These are phyloP conservation scores for Silene conica DNA, from an alignment of 148 eudicot genomes.

Conservation along the genomic window DNA sequence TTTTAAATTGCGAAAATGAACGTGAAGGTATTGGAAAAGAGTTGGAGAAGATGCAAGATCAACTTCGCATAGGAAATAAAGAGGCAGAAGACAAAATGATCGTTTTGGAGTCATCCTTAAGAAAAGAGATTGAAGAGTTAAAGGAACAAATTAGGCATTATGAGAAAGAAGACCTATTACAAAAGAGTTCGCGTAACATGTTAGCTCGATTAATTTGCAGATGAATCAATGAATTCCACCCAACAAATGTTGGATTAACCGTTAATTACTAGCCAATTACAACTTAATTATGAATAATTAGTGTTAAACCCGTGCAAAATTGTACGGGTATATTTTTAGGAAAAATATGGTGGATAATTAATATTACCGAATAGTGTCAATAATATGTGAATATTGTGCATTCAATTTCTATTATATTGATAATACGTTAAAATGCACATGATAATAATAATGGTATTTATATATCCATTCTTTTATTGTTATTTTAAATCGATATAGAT, in stretches of 20 bases:
- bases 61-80: background rate
- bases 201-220: background rate
- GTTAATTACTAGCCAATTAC: no score
- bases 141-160: constrained; percentile 6
- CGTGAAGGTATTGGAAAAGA: background rate
- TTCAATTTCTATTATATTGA: no score
- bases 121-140: constrained; percentile 8
- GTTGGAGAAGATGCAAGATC: background rate
- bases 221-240: background rate
- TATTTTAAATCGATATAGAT: no score
- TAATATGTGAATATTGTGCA: no score
- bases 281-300: background rate
- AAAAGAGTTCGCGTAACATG: background rate
- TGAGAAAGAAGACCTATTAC: constrained; percentile 5
- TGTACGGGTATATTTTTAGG: no score
- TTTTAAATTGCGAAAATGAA: background rate
- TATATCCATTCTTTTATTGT: no score
- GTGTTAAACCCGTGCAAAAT: no score
- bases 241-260: no score
- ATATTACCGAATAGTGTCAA: no score
- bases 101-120: background rate
- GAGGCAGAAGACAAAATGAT: background rate
- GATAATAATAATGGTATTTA: no score
- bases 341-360: no score
- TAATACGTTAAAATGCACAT: no score